These are phyloP conservation scores for Tephrocybe sp. DNA, from an alignment of 768 basidiomycete species.

Conservation along the genomic window DNA sequence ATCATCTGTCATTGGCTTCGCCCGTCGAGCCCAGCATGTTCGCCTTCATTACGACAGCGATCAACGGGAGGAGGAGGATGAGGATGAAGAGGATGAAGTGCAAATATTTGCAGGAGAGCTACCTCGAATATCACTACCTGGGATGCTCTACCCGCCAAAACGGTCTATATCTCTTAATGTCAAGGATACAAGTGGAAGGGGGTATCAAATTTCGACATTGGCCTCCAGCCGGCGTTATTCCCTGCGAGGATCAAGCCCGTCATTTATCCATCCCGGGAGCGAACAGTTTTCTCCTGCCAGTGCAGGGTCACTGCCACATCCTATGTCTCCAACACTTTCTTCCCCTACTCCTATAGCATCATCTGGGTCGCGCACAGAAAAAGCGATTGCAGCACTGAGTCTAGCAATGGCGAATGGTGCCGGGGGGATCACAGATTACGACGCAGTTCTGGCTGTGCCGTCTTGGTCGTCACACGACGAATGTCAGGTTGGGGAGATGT, in stretches of 20 bases:
- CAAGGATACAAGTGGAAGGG: constrained; percentile 33
- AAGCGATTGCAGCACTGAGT: constrained; percentile 55
- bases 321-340: constrained; percentile 9
- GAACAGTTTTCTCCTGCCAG: constrained; percentile 25
- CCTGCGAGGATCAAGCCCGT: constrained; percentile 26
- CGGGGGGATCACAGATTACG: constrained; percentile 56
- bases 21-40: constrained; percentile 17
- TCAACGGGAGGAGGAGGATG: constrained; percentile 36
- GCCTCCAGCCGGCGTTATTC: constrained; percentile 24
- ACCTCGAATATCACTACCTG: constrained; percentile 17
- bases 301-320: too few relatives aligned
- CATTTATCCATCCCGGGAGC: constrained; percentile 31
- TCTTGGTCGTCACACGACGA: constrained; percentile 29
- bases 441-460: constrained; percentile 40
- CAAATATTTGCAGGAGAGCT: constrained; percentile 50
- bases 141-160: constrained; percentile 26
- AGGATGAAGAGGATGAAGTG: constrained; percentile 54
- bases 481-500: constrained; percentile 56
- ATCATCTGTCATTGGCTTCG: constrained; percentile 21
- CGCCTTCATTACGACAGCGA: constrained; percentile 18
- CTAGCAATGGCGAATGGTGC: constrained; percentile 65
- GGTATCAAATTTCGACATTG: constrained; percentile 1
- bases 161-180: constrained; percentile 43
- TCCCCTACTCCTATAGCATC: not conserved
- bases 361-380: constrained; percentile 50